These are phyloP conservation scores for Lactarius sp. DNA, from an alignment of 768 basidiomycete genomes.

Conservation along the genomic window DNA sequence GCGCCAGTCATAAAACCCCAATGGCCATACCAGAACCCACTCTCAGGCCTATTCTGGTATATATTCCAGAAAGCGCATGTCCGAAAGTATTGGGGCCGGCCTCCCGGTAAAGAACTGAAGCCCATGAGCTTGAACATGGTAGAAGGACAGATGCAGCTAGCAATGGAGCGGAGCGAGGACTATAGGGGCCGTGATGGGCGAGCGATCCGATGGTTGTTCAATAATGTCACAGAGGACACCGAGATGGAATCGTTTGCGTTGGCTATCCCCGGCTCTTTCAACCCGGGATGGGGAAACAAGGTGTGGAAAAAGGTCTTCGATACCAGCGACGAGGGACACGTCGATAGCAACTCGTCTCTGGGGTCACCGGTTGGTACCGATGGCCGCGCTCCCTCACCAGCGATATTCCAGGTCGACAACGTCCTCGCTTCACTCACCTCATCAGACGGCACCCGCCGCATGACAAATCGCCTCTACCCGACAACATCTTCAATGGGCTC, in stretches of 20 bases:
- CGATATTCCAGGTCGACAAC: neutral
- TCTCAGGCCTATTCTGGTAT: constrained; percentile 12
- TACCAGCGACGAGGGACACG: no score
- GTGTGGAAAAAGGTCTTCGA: constrained; percentile 8
- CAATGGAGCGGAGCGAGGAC: neutral
- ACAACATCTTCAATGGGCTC: neutral
- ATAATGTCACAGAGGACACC: neutral
- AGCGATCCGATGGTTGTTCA: constrained; percentile 6
- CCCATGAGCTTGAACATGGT: neutral
- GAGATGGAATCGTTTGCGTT: constrained; percentile 5
- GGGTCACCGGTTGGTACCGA: no score
- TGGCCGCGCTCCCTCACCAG: no score
- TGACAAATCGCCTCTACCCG: neutral
- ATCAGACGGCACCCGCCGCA: neutral
- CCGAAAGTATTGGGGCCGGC: neutral
- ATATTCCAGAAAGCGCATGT: neutral
- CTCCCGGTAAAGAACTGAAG: neutral
- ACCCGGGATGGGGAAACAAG: neutral
- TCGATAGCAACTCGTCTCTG: no score
- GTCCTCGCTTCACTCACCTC: neutral
- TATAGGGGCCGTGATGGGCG: constrained; percentile 1
- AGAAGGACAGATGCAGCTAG: neutral
- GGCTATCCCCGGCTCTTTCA: constrained; percentile 14
- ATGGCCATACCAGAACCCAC: constrained; percentile 16
- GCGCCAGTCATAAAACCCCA: constrained; percentile 5